phyloP scores from a whole-genome alignment of 23 red algal species.

The Agarophyton chilense region DNA sequence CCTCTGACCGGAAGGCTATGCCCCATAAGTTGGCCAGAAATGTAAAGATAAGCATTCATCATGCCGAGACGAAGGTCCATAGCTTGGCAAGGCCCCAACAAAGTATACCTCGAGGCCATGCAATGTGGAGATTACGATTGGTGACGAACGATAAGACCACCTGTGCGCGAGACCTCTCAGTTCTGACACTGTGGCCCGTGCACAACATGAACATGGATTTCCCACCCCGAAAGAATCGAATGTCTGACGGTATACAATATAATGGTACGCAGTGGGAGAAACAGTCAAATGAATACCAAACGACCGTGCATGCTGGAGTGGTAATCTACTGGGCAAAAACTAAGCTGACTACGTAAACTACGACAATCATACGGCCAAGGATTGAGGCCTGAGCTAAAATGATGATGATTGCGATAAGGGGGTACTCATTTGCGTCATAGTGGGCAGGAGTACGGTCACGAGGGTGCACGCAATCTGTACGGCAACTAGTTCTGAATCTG shows the following conservation, averaged over 20 bases:
- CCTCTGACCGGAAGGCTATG: slow-evolving; percentile 39
- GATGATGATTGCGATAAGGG: background rate
- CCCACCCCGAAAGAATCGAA: background rate
- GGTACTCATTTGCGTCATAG: background rate
- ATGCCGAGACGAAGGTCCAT: background rate
- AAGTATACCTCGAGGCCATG: slow-evolving; percentile 15
- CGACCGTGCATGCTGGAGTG: background rate
- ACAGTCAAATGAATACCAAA: slow-evolving; percentile 22
- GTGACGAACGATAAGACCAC: background rate
- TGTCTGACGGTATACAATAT: slow-evolving; percentile 32
- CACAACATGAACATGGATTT: background rate
- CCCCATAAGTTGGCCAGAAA: background rate
- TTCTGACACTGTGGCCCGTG: slow-evolving; percentile 32
- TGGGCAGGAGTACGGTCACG: background rate
- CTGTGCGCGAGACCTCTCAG: background rate
- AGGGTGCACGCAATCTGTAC: background rate
- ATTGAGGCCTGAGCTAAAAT: background rate
- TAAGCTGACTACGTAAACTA: background rate
- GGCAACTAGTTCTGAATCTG: slow-evolving; percentile 17
- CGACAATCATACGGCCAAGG: background rate
- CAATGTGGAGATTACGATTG: slow-evolving; percentile 16
- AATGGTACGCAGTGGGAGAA: slow-evolving; percentile 28
- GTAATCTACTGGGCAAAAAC: slow-evolving; percentile 14
- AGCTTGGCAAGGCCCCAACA: slow-evolving; percentile 34
- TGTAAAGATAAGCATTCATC: background rate